Evolutionary conservation across 495 filamentous ascomycete species (phyloP), one percentile per base, ranked within the genome.

Genomic region (Tuber melanosporum): DNA sequence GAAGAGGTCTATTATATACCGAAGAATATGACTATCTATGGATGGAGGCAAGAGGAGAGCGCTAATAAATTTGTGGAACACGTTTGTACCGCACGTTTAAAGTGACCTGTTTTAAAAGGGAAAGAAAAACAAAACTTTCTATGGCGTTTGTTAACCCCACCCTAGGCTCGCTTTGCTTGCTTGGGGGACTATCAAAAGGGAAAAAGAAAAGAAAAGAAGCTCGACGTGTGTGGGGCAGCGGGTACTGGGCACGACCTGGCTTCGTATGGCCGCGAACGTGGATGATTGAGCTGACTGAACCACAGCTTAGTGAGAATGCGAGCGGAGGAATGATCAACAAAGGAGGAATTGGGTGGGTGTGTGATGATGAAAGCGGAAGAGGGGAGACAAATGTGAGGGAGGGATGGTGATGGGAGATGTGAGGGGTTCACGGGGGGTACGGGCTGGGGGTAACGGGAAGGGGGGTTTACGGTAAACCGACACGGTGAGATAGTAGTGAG

Each of bases 1-100:
- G 77, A 79, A 73, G 70, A 80, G 78, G 78, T 80, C 77, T 76
- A 72, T 76, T 80, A 80, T 80, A 80, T 80, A 80, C 78, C 78
- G 74, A 79, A 76, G 71, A 46, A 78, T 80, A 78, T 72, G 66
- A 80, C 73, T 80, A 80, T 76, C 73, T 80, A 80, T 80, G 77
- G 66, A 80, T 49, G 62, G 32, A 36, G 26, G 57, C 36, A 12
- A 66, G 57, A 36, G 57, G 5, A 36, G 57, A 66, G 26, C 57
- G 78, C 75, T 78, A 79, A 70, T 19, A 80, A 70, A 80, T 80
- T 71, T 77, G 66, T 73, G 78, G 75, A 71, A 80, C 78, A 80
- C 78, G 78, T 73, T 80, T 70, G 78, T 47, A 79, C 45, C 77
- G 79, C 78, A 80, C 77, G 78, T 79, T 80, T 57, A 62, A 71